These are phyloP conservation scores for Cicer pinnatifidum DNA, from an alignment of 306 rosid species.

Conservation along the genomic window DNA sequence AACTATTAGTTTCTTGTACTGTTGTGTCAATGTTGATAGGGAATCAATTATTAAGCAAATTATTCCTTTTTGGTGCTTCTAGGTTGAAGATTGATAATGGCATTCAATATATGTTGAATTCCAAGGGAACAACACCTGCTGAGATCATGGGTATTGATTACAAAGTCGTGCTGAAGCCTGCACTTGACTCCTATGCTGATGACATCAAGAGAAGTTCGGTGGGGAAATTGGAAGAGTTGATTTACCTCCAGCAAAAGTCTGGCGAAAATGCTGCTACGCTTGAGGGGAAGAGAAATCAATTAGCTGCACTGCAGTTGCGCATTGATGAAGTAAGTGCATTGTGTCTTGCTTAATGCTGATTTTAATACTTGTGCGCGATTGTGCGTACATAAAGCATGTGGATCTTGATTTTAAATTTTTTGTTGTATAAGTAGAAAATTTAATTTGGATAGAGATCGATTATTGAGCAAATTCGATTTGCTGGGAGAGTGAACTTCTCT, in stretches of 20 bases:
- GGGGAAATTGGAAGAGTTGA: constrained; percentile 67
- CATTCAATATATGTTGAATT: constrained; percentile 70
- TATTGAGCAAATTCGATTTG: background rate
- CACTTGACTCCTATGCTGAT: constrained; percentile 57
- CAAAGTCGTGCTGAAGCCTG: constrained; percentile 67
- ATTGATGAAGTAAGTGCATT: constrained; percentile 65
- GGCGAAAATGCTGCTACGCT: constrained; percentile 60
- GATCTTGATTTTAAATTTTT: constrained; percentile 8
- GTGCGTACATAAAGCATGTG: background rate
- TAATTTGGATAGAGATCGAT: constrained; percentile 12
- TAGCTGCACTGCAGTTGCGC: constrained; percentile 52
- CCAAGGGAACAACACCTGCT: constrained; percentile 71
- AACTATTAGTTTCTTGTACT: too few relatives aligned
- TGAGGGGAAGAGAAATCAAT: constrained; percentile 65
- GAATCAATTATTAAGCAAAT: background rate
- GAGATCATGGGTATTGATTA: constrained; percentile 85
- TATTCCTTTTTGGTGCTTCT: constrained; percentile 34
- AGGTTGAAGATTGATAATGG: constrained; percentile 77
- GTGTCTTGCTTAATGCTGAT: background rate
- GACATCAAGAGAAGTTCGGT: constrained; percentile 69
- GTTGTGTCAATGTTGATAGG: background rate
- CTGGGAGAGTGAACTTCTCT: background rate
- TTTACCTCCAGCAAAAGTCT: constrained; percentile 64
- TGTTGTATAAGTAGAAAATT: constrained; percentile 1
- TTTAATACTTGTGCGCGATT: background rate